Base-by-base conservation (phyloP, 441 rosid species). In the Jatropha multifida region DNA sequence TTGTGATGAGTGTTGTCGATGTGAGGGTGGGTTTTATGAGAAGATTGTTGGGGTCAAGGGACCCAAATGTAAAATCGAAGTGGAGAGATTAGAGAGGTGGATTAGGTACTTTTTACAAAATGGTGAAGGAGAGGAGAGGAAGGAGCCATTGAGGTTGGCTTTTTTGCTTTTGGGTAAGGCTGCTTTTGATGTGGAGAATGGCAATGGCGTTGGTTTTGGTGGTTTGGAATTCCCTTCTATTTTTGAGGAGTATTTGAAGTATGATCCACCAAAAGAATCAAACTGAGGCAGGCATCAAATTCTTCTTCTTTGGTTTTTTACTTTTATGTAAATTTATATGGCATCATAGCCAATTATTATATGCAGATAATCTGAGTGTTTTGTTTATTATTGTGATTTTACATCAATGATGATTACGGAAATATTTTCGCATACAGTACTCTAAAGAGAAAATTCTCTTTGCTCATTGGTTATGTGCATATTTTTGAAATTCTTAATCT, bases 131-230 rank as follows among this genome's bases (percentile, higher is more conserved):
- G 76, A 54, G 42, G 76, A 77, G 56, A 78, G 66, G 49, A 74
- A 10, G 51, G 87, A 88, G 83, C 86, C 87, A 42, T 79, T 85
- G 75, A 81, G 88, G 68, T n/a, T 88, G 76, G 85, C 87, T 51
- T 82, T 81, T 80, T 78, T 84, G 86, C 83, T 86, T 37, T 38
- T 88, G 81, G 88, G 88, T 63, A 83, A 82, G 77, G 88, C 91
- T 78, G 83, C 85, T 73, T 74, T 71, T 60, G 77, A 55, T 15
- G 69, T 20, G 11, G 76, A 79, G 63, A 17, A 14, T 65, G 74
- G 65, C 11, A 76, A 41, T 40, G 79, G 74, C 27, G 83, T 13
- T 67, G 80, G 69, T 62, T 77, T 62, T 71, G 75, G 76, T 44
- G 83, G 76, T 38, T 71, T 85, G 74, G 85, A 86, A 78, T 85